Percentiles rank a stretch among this genome's conserved stretches.
These are phyloP conservation scores for Tephrocybe sp. DNA, from an alignment of 768 basidiomycete genomes.

Conservation along the genomic window DNA sequence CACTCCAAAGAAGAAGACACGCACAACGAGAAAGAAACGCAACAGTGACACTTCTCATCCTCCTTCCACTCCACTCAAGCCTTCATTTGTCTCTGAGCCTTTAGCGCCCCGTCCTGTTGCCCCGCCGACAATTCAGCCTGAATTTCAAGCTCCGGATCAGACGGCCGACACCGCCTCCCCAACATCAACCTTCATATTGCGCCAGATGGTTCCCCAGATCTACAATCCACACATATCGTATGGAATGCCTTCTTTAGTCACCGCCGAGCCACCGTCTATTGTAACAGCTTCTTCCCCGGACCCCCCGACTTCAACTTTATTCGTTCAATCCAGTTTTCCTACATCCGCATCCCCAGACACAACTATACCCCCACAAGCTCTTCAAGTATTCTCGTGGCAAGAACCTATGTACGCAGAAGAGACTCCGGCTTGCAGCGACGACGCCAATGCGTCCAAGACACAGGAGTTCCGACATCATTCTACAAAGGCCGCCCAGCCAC, in stretches of 20 bases:
- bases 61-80: slow-evolving; percentile 4
- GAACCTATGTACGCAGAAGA: background rate
- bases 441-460: background rate
- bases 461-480: background rate
- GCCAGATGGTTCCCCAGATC: slow-evolving; percentile 11
- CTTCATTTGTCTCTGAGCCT: slow-evolving; percentile 10
- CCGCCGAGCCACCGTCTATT: too few species aligned
- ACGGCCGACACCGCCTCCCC: slow-evolving; percentile 1
- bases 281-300: too few species aligned
- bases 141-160: slow-evolving; percentile 1
- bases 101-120: background rate
- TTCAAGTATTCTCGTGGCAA: background rate
- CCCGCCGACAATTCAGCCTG: background rate
- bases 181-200: slow-evolving; percentile 15
- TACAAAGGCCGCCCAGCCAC: too few species aligned
- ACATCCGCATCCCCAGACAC: too few species aligned
- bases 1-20: background rate
- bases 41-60: background rate
- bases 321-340: too few species aligned
- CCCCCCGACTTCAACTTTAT: too few species aligned
- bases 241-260: too few species aligned
- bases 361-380: too few species aligned
- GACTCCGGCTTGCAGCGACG: background rate
- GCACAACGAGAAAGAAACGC: slow-evolving; percentile 1
- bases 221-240: slow-evolving; percentile 8